Conservation (phyloP, 2,329 filamentous ascomycete species). For the Cryphonectria parasitica region DNA sequence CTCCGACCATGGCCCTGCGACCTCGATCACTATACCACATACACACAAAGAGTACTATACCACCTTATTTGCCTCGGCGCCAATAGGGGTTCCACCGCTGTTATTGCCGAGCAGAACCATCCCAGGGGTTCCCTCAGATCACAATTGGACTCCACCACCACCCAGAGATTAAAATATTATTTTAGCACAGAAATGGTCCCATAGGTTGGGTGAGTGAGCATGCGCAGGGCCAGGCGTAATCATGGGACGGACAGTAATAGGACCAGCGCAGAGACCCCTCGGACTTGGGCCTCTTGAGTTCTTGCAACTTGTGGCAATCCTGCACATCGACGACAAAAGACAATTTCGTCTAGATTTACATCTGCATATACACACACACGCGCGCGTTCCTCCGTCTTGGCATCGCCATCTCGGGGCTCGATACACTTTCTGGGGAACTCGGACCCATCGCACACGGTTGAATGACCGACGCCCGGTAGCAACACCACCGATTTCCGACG, state of each 20-base stretch:
- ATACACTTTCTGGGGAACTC: background rate
- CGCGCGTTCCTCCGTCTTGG: background rate
- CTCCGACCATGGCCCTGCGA: background rate
- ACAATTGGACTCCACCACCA: background rate
- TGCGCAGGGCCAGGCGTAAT: background rate
- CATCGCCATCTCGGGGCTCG: slow-evolving; percentile 2
- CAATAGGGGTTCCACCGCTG: background rate
- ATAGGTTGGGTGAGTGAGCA: background rate
- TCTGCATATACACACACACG: background rate
- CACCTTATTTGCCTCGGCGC: slow-evolving; percentile 1
- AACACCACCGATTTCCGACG: slow-evolving; percentile 17
- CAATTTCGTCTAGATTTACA: background rate
- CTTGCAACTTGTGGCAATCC: background rate
- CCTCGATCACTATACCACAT: background rate
- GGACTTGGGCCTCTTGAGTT: background rate
- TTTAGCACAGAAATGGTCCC: background rate
- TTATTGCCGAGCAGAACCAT: background rate
- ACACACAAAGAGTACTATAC: background rate
- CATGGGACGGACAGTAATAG: background rate
- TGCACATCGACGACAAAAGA: background rate
- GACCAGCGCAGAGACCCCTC: background rate
- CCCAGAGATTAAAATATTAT: background rate
- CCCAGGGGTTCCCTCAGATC: no score
- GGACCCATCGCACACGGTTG: slow-evolving; percentile 1
- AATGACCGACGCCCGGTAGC: slow-evolving; percentile 10